Percentiles rank a stretch among this genome's conserved stretches.
These are phyloP conservation scores for Pichia nanzhaoensis DNA, from an alignment of 805 yeast genomes.

Conservation along the genomic window DNA sequence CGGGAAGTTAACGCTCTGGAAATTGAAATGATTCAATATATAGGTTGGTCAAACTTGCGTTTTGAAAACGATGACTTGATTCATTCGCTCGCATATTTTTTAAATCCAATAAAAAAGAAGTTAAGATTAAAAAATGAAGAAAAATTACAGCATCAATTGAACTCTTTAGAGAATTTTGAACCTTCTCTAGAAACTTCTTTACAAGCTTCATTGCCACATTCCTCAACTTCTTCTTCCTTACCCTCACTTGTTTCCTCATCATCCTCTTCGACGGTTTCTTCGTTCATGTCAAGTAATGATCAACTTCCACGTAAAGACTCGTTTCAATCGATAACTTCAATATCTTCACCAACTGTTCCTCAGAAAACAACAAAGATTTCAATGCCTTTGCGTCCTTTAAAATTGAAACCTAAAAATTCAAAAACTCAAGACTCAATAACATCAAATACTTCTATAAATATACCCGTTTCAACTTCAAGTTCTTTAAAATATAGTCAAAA, in stretches of 20 bases:
- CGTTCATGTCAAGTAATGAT: slow-evolving; percentile 22
- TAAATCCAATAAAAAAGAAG: slow-evolving; percentile 61
- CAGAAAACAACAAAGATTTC: slow-evolving; percentile 13
- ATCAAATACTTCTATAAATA: background rate
- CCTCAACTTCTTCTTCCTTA: slow-evolving; percentile 11
- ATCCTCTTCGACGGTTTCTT: slow-evolving; percentile 14
- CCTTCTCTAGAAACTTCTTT: background rate
- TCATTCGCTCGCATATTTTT: slow-evolving; percentile 64
- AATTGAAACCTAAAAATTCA: slow-evolving; percentile 10
- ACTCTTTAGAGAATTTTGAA: background rate
- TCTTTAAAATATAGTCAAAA: slow-evolving; percentile 4
- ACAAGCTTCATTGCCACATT: background rate
- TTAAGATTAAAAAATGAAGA: slow-evolving; percentile 25
- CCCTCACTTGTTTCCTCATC: slow-evolving; percentile 14
- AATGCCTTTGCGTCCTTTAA: slow-evolving; percentile 14
- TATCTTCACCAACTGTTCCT: background rate
- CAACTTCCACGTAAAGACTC: slow-evolving; percentile 9
- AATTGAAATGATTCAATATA: slow-evolving; percentile 71
- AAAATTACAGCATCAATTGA: slow-evolving; percentile 5
- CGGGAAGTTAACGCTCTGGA: slow-evolving; percentile 88
- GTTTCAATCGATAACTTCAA: background rate
- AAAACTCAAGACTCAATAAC: background rate
- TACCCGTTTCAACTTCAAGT: slow-evolving; percentile 6
- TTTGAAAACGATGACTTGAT: slow-evolving; percentile 67
- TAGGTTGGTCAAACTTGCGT: slow-evolving; percentile 74